Conservation (phyloP, 202 grass and related monocot species). For the Panicum virgatum region DNA sequence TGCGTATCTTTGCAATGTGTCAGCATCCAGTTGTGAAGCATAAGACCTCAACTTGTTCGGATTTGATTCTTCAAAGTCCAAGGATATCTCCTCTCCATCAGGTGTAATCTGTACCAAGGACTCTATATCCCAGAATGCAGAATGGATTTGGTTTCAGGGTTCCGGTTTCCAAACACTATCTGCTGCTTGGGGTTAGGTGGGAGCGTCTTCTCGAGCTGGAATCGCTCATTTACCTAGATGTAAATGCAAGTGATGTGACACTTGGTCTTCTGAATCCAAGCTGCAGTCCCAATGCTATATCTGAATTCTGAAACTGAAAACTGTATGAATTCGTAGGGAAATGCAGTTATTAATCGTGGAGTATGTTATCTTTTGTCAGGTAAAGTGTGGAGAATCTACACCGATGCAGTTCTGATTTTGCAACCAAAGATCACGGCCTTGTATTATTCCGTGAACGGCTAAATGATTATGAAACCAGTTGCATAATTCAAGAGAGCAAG, state of each 20-base stretch:
- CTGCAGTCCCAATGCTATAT: neutral
- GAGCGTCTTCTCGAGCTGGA: slow-evolving; percentile 90
- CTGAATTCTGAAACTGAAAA: neutral
- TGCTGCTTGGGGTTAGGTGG: slow-evolving; percentile 61
- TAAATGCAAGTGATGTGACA: neutral
- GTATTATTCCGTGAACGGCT: no score
- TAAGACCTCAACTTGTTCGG: slow-evolving; percentile 76
- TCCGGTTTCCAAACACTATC: slow-evolving; percentile 63
- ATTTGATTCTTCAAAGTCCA: slow-evolving; percentile 52
- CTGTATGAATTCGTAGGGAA: neutral
- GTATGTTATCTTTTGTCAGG: no score
- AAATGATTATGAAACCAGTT: no score
- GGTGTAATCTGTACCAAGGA: slow-evolving; percentile 79
- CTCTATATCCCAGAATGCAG: slow-evolving; percentile 95
- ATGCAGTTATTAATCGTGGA: neutral
- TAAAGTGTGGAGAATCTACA: no score
- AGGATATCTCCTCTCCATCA: slow-evolving; percentile 57
- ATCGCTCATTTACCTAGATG: slow-evolving; percentile 70
- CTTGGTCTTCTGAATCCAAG: neutral
- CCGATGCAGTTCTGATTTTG: no score
- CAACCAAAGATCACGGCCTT: no score
- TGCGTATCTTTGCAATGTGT: slow-evolving; percentile 79
- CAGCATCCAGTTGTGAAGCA: slow-evolving; percentile 64
- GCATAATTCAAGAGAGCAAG: no score
- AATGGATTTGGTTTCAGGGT: slow-evolving; percentile 78